Evolutionary conservation across 2,329 filamentous ascomycete genomes (phyloP).

Genomic region (Ceratocystis cacaofunesta): DNA sequence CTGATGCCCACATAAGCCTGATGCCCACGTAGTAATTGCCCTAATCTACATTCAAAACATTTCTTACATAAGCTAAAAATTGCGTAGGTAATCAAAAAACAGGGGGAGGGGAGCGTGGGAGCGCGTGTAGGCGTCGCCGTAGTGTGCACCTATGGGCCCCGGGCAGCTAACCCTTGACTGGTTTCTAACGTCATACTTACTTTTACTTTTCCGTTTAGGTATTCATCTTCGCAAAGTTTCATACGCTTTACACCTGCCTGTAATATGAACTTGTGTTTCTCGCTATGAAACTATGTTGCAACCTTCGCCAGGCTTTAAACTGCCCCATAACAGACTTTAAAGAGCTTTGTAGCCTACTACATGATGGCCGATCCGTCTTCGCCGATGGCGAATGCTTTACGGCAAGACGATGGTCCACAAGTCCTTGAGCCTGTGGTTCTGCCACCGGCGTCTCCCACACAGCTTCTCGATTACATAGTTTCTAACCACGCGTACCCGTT

Average conservation of each 20-base stretch:
- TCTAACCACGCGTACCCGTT: slow-evolving; percentile 40
- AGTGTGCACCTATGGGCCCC: too few species aligned
- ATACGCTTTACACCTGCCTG: not conserved
- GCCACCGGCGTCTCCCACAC: slow-evolving; percentile 38
- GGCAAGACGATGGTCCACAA: not conserved
- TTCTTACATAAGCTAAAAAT: too few species aligned
- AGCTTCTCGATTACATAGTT: slow-evolving; percentile 52
- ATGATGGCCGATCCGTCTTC: slow-evolving; percentile 7
- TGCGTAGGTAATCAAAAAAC: too few species aligned
- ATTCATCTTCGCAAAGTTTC: not conserved
- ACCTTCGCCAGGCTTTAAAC: not conserved
- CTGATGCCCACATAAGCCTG: too few species aligned
- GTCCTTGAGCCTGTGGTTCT: slow-evolving; percentile 29
- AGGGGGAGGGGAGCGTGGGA: too few species aligned
- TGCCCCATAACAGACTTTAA: not conserved
- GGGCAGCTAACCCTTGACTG: slow-evolving; percentile 4
- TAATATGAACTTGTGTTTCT: not conserved
- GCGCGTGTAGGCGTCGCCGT: too few species aligned
- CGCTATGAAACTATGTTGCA: not conserved
- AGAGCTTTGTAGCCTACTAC: not conserved
- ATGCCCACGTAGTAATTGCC: too few species aligned
- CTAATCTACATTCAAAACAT: too few species aligned
- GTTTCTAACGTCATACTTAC: not conserved
- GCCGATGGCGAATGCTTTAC: not conserved
- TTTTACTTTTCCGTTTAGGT: not conserved